These are phyloP conservation scores for Rhynchospora pubera DNA, from an alignment of 176 grass and related monocot genomes.

Conservation along the genomic window DNA sequence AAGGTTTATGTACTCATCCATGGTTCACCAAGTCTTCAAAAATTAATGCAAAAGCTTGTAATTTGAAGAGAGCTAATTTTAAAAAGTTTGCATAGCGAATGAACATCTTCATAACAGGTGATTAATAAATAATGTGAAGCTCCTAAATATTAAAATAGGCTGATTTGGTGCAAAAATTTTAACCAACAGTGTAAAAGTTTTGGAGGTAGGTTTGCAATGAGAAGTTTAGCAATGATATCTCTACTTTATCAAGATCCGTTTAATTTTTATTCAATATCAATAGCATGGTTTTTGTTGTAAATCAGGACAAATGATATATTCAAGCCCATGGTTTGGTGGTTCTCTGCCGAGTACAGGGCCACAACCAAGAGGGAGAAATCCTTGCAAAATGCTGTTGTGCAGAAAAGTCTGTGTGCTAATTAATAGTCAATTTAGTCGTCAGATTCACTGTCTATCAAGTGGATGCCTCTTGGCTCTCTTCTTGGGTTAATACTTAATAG, in stretches of 20 bases:
- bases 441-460: not conserved
- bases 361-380: not conserved
- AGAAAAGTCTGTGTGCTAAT: not conserved
- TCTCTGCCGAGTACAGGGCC: not conserved
- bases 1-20: too few species aligned
- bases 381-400: not conserved
- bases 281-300: constrained; percentile 6
- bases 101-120: too few species aligned
- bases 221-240: not conserved
- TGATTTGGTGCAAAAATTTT: too few species aligned
- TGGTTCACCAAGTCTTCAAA: too few species aligned
- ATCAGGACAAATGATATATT: not conserved
- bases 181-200: too few species aligned
- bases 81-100: too few species aligned
- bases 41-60: too few species aligned
- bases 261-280: not conserved
- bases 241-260: not conserved
- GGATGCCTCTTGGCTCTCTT: not conserved
- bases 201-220: not conserved
- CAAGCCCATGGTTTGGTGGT: not conserved
- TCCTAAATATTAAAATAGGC: too few species aligned
- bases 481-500: not conserved
- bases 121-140: too few species aligned
- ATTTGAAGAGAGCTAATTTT: too few species aligned
- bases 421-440: not conserved